Conservation (phyloP, 257 asterid genomes). For the Scutellaria barbata region DNA sequence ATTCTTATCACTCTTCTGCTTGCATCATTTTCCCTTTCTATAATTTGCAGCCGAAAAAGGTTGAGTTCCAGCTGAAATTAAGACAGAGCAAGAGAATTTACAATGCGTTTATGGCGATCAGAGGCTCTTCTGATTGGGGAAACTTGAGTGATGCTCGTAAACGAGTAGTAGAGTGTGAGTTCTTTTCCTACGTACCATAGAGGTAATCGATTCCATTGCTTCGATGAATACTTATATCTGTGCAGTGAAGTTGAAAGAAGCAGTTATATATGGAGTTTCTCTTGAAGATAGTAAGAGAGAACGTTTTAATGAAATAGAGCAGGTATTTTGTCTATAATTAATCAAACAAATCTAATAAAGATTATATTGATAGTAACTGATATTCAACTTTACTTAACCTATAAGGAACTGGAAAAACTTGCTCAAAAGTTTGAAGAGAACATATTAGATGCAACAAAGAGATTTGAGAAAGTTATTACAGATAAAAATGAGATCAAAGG, state of each 20-base stretch:
- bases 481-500: conserved; percentile 70
- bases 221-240: background rate
- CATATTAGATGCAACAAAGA: conserved; percentile 74
- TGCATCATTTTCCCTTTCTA: background rate
- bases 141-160: conserved; percentile 64
- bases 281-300: conserved; percentile 66
- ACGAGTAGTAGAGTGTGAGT: conserved; percentile 73
- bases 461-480: conserved; percentile 60
- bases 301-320: conserved; percentile 70
- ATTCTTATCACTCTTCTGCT: too few species aligned
- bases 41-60: conserved; percentile 66
- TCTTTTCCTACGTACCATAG: background rate
- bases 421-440: conserved; percentile 71
- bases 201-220: too few species aligned
- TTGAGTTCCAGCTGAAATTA: conserved; percentile 66
- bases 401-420: conserved; percentile 70
- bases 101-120: conserved; percentile 66
- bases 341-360: background rate
- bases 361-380: background rate
- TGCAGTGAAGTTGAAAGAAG: conserved; percentile 78
- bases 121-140: conserved; percentile 63
- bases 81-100: conserved; percentile 78
- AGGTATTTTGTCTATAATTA: conserved; percentile 46
- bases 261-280: conserved; percentile 69
- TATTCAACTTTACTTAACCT: conserved; percentile 16